phyloP scores from a whole-genome alignment of 1,139 yeast genomes.

The Geotrichum europaeum region DNA sequence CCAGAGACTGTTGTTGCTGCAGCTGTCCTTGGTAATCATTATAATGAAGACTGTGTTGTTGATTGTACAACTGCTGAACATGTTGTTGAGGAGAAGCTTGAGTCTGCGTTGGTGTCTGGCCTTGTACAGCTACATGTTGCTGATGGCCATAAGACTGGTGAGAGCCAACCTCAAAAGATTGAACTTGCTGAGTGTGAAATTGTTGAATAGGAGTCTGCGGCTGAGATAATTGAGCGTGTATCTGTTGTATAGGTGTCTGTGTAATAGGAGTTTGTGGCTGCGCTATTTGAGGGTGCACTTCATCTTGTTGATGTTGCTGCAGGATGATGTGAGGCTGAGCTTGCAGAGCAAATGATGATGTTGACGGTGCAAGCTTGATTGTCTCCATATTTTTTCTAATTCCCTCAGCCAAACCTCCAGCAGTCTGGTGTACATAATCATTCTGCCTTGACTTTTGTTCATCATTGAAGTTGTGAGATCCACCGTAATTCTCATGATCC shows the following conservation, averaged over 20 bases:
- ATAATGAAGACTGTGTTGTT: neutral
- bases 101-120: neutral
- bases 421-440: neutral
- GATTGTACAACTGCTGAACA: neutral
- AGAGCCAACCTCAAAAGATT: neutral
- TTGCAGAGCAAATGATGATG: neutral
- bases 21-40: neutral
- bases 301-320: neutral
- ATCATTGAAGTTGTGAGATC: neutral
- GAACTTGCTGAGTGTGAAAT: neutral
- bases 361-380: neutral
- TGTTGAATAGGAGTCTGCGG: neutral
- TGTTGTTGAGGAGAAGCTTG: neutral
- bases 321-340: neutral
- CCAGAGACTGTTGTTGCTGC: neutral
- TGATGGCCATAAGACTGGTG: neutral
- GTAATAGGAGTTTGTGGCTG: neutral
- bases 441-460: neutral
- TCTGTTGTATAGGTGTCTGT: neutral
- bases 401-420: neutral
- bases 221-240: neutral
- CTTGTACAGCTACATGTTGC: neutral
- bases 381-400: neutral
- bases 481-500: neutral
- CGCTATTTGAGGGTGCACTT: neutral